A percentile compares a stretch with the other conserved stretches of the same genome.
Evolutionary conservation across 257 asterid genomes (phyloP).

Genomic region (Solanum sejunctum): DNA sequence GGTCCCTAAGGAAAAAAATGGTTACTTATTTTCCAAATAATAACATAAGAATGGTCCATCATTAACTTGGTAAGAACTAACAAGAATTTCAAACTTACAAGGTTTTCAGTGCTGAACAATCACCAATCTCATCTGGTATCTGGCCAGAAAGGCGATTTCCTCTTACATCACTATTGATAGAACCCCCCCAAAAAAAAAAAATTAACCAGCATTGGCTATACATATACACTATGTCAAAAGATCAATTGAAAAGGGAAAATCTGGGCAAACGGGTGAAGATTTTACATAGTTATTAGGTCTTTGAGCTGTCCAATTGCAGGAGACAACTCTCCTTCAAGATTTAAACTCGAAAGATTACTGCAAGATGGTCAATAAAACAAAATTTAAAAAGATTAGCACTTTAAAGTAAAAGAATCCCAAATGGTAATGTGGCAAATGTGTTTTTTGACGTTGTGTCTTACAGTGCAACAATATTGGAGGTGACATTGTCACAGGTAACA

Average conservation of each 20-base stretch:
- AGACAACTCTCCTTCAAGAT: slow-evolving; percentile 90
- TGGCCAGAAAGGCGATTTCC: slow-evolving; percentile 78
- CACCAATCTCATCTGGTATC: slow-evolving; percentile 98
- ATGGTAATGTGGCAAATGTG: neutral
- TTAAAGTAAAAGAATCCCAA: neutral
- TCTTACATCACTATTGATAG: slow-evolving; percentile 47
- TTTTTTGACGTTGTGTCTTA: slow-evolving; percentile 13
- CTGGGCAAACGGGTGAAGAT: neutral
- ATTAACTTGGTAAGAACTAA: neutral
- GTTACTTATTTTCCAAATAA: neutral
- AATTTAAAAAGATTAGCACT: neutral
- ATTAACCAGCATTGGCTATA: neutral
- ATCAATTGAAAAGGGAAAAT: neutral
- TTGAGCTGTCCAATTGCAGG: slow-evolving; percentile 83
- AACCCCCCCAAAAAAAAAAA: too few relatives aligned
- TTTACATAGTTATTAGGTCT: slow-evolving; percentile 57
- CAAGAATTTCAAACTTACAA: slow-evolving; percentile 30
- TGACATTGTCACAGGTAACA: slow-evolving; percentile 72
- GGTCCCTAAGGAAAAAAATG: slow-evolving; percentile 33
- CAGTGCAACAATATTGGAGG: slow-evolving; percentile 83
- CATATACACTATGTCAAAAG: neutral
- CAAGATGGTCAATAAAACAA: neutral
- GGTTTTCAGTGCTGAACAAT: slow-evolving; percentile 58
- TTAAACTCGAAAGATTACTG: slow-evolving; percentile 83
- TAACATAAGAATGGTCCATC: neutral